Evolutionary conservation across 2,329 filamentous ascomycete genomes (phyloP).

Genomic region (Huntiella omanensis): DNA sequence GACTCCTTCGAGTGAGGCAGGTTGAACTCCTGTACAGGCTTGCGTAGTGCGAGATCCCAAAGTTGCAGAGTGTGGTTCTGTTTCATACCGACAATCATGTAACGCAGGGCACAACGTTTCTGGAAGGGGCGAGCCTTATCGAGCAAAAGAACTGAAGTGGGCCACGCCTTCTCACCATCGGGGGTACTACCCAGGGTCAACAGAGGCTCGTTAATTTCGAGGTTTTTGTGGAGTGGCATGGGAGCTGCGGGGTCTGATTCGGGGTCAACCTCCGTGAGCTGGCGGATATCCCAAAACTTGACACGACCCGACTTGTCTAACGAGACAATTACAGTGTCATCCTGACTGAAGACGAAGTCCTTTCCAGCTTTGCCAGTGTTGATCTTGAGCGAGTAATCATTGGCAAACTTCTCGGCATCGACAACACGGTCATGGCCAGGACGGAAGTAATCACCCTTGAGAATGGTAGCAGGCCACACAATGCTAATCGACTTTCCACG

Average conservation of each 20-base stretch:
- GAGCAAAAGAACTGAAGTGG: slow-evolving; percentile 85
- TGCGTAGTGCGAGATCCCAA: slow-evolving; percentile 89
- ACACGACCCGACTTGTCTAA: slow-evolving; percentile 91
- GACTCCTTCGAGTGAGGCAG: slow-evolving; percentile 91
- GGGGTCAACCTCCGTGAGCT: slow-evolving; percentile 41
- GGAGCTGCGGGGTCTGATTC: slow-evolving; percentile 31
- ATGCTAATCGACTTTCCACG: slow-evolving; percentile 93
- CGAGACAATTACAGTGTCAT: slow-evolving; percentile 84
- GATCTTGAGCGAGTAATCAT: slow-evolving; percentile 78
- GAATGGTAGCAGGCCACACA: slow-evolving; percentile 48
- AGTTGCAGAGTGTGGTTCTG: slow-evolving; percentile 97
- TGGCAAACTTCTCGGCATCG: slow-evolving; percentile 72
- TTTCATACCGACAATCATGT: slow-evolving; percentile 95
- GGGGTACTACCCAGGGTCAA: slow-evolving; percentile 74
- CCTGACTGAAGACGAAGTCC: slow-evolving; percentile 93
- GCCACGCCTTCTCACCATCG: slow-evolving; percentile 84
- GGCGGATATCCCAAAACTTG: slow-evolving; percentile 94
- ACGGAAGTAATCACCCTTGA: slow-evolving; percentile 45
- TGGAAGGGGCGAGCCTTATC: slow-evolving; percentile 90
- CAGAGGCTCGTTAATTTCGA: slow-evolving; percentile 71
- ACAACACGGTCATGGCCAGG: slow-evolving; percentile 48
- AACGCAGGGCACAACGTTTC: slow-evolving; percentile 76
- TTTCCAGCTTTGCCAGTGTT: slow-evolving; percentile 96
- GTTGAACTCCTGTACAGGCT: slow-evolving; percentile 92
- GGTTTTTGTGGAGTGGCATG: slow-evolving; percentile 34